Percentiles rank a stretch among this genome's conserved stretches.
These are phyloP conservation scores for Neurospora crassa DNA, from an alignment of 2,329 filamentous ascomycete genomes.

Conservation along the genomic window DNA sequence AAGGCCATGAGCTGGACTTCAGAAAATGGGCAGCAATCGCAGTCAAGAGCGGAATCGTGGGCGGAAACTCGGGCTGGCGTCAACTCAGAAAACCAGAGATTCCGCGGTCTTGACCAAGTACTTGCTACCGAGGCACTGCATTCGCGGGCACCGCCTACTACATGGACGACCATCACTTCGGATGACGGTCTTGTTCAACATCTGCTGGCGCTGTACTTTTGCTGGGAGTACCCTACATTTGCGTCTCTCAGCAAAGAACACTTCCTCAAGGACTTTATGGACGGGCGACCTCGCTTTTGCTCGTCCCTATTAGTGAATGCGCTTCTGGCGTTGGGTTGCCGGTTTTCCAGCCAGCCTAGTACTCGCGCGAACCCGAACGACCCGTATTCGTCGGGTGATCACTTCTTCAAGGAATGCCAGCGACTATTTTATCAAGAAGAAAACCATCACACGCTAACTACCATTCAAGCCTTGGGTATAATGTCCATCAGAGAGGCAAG, in stretches of 20 bases:
- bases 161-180: constrained; percentile 53
- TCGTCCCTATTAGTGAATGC: constrained; percentile 58
- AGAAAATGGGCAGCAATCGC: constrained; percentile 28
- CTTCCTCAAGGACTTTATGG: constrained; percentile 56
- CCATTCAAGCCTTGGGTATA: constrained; percentile 64
- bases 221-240: constrained; percentile 69
- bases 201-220: constrained; percentile 59
- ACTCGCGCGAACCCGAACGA: constrained; percentile 54
- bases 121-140: constrained; percentile 37
- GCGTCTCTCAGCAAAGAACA: constrained; percentile 62
- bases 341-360: constrained; percentile 55
- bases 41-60: constrained; percentile 41
- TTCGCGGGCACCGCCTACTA: constrained; percentile 30
- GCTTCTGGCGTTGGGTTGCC: constrained; percentile 55
- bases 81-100: constrained; percentile 24
- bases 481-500: constrained; percentile 70
- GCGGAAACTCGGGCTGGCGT: constrained; percentile 29
- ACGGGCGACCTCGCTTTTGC: constrained; percentile 54
- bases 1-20: constrained; percentile 37
- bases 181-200: constrained; percentile 52
- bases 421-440: constrained; percentile 48
- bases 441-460: constrained; percentile 55
- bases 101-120: constrained; percentile 37
- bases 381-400: constrained; percentile 57
- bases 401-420: constrained; percentile 63